Base-by-base conservation (phyloP, 768 basidiomycete genomes). In the Leccinum uliginosum region DNA sequence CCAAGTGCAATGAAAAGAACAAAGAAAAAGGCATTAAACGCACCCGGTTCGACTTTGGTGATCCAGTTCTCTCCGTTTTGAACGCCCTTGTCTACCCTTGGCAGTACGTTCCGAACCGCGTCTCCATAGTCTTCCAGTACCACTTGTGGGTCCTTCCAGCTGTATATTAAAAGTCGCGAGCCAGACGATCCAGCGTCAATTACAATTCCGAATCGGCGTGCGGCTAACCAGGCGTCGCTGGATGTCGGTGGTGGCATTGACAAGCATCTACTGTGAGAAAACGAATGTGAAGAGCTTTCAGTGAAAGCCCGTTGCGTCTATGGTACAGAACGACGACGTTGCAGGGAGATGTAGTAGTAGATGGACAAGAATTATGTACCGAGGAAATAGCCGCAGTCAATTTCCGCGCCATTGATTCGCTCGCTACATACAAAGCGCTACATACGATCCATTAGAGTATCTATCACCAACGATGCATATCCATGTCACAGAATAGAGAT, bases 151-250 rank as follows among this genome's bases (percentile, higher is more conserved):
- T 98, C 88, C 60, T 82, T 82, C 97, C 96, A 99, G 71, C 91
- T 93, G 76, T 99, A 98, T 63, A 98, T 93, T 40, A 40, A 40
- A 34, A 98, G 77, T 53, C 97, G 79, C 5, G 96, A 98, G 27
- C 97, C 97, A 23, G 94, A 98, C 70, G 94, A 97, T 59, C 97
- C 97, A 68, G 97, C 97, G 78, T 99, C 97, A 72, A 99, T 92
- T 60, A 98, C 94, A 58, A 98, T 82, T 58, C 92, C 93, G 73
- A 93, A 96, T 65, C 87, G 85, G 62, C 93, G 85, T 54, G 84
- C 84, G 58, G 80, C 74, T 55, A 90, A 80, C 91, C 91, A 93
- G 59, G 85, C 74, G 68, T 91, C 83, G 62, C 78, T 78, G 53
- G 75, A 81, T 56, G 80, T 83, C 57, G 88, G 86, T 50, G 91